Conservation (phyloP, 495 filamentous ascomycete genomes). For the Lasiosphaeria miniovina region DNA sequence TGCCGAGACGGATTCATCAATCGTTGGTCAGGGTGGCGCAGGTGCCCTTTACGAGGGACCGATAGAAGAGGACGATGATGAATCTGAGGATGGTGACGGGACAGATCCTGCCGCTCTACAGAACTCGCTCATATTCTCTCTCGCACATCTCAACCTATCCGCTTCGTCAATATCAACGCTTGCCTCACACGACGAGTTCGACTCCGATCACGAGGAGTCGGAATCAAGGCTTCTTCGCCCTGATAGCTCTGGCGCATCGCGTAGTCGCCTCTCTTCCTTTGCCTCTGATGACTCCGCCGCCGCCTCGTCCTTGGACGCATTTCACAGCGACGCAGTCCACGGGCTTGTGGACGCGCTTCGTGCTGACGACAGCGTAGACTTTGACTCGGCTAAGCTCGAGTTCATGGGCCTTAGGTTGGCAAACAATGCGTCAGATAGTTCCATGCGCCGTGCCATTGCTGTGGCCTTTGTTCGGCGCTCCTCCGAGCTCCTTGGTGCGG, state of each 20-base stretch:
- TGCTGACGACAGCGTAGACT: slow-evolving; percentile 55
- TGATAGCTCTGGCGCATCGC: slow-evolving; percentile 23
- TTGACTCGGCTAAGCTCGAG: slow-evolving; percentile 86
- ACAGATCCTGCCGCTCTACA: slow-evolving; percentile 37
- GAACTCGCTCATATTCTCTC: slow-evolving; percentile 62
- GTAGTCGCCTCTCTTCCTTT: slow-evolving; percentile 50
- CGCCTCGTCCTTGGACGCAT: slow-evolving; percentile 53
- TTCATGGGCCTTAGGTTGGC: slow-evolving; percentile 85
- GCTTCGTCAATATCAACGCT: slow-evolving; percentile 71
- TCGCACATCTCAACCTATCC: slow-evolving; percentile 65
- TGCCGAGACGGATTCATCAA: slow-evolving; percentile 49
- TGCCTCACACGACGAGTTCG: slow-evolving; percentile 37
- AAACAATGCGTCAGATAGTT: slow-evolving; percentile 81
- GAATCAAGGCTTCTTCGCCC: slow-evolving; percentile 8
- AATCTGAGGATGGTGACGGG: slow-evolving; percentile 47
- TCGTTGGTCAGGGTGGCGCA: slow-evolving; percentile 57
- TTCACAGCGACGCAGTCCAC: slow-evolving; percentile 82
- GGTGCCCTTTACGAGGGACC: slow-evolving; percentile 49
- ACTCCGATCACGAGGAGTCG: slow-evolving; percentile 36
- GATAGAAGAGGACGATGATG: slow-evolving; percentile 47
- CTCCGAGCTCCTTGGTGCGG: slow-evolving; percentile 63
- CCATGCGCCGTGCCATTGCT: slow-evolving; percentile 82
- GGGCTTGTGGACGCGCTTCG: slow-evolving; percentile 79
- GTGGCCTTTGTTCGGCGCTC: slow-evolving; percentile 81
- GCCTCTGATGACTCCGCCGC: slow-evolving; percentile 48